Base-by-base conservation (phyloP, 2,329 filamentous ascomycete genomes). In the Mycosphaerelloides madeirae region DNA sequence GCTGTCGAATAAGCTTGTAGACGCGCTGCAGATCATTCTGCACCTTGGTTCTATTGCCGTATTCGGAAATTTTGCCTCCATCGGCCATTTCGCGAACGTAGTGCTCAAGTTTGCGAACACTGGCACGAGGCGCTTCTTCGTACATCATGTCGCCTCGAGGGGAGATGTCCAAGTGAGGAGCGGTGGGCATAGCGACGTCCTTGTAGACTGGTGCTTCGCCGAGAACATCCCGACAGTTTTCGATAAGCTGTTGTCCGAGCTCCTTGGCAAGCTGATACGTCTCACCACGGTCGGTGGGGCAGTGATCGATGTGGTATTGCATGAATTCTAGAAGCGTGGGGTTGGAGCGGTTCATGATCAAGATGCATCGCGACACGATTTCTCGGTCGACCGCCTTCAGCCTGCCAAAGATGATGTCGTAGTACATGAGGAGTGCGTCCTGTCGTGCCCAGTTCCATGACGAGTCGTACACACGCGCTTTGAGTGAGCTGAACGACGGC, bases 271-370 rank as follows among this genome's bases (percentile, higher is more conserved):
- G 82, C 71, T 93, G 80, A 71, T 98, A 98, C 1, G 93, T 98
- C 73, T 98, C 93, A 47, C 93, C 93, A 39, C 91, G 85, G 64
- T 98, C 90, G 0, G 90, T 90, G 1, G 93, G 93, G 73, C 91
- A 97, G 74, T 97, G 93, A 62, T 98, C 93, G 62, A 98, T 98
- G 72, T 98, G 93, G 61, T 98, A 97, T 66, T 98, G 93, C 93
- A 98, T 98, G 70, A 96, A 98, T 58, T 98, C 91, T 46, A 98
- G 79, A 1, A 98, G 81, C 29, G 87, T 85, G 2, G 93, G 93
- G 66, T 97, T 98, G 28, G 93, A 95, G 52, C 93, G 86, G 75
- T 96, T 98, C 93, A 98, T 98, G 71, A 98, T 93, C 56, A 88
- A 86, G 63, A 98, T 97, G 72, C 93, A 98, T 67, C 90, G 90